Base-by-base conservation (phyloP, 176 grass and related monocot genomes). In the Pharus latifolius region DNA sequence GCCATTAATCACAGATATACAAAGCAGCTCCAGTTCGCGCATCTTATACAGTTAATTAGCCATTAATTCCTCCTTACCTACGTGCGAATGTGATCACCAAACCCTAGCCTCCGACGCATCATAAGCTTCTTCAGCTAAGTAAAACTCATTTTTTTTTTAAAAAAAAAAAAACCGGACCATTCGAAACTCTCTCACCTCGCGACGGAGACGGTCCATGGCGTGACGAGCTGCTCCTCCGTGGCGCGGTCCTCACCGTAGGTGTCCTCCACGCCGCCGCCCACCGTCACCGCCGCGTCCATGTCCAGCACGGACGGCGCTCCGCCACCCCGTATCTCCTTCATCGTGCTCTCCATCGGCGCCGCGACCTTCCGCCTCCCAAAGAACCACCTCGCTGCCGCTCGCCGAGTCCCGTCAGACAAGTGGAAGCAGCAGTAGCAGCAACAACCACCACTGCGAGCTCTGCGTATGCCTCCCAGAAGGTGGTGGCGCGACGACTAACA, bases 141-240 rank as follows among this genome's bases (percentile, higher is more conserved):
- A n/a, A n/a, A n/a, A n/a, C n/a, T n/a, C n/a, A n/a, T n/a, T n/a
- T n/a, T n/a, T n/a, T n/a, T n/a, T n/a, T n/a, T n/a, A n/a, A n/a
- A n/a, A n/a, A n/a, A n/a, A n/a, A n/a, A n/a, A n/a, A n/a, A n/a
- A n/a, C n/a, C n/a, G n/a, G n/a, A n/a, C n/a, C n/a, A n/a, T n/a
- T n/a, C n/a, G n/a, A n/a, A n/a, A n/a, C 49, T 15, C 13, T 30
- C 70, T 80, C 38, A 98, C 90, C 95, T 94, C 28, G 90, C 90
- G 28, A 99, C 90, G 65, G 95, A 86, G 46, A 99, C 63, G 46
- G 84, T 88, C 95, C 95, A 98, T 5, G 90, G 95, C 71, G 95
- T 93, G 75, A 98, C 87, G 58, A 99, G 84, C 61, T 94, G 90
- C 37, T 99, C 95, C 82, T 91, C 84, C 15, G 84, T 94, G 72